phyloP scores from a whole-genome alignment of 73 alveolate genomes.

The Tetrahymena malaccensis region DNA sequence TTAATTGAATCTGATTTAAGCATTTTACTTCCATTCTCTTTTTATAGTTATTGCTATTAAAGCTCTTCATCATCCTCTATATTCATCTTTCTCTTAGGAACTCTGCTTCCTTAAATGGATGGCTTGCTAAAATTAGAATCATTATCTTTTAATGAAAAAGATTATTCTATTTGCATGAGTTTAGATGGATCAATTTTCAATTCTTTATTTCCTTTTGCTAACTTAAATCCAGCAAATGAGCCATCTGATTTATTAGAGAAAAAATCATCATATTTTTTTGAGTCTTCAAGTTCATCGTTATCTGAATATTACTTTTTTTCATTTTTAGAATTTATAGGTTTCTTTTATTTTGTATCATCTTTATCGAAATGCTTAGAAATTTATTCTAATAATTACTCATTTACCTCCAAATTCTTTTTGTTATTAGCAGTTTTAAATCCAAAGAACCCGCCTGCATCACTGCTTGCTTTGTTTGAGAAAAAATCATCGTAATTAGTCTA shows the following conservation, averaged over 20 bases:
- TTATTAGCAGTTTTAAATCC: not conserved
- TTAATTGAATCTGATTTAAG: not conserved
- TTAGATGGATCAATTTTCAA: not conserved
- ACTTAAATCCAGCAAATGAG: not conserved
- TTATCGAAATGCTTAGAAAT: not conserved
- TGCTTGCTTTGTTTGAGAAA: not conserved
- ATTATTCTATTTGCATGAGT: not conserved
- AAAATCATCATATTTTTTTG: not conserved
- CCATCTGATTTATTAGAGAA: not conserved
- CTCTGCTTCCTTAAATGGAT: not conserved
- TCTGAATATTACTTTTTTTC: not conserved
- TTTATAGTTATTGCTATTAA: not conserved
- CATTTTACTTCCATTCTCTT: not conserved
- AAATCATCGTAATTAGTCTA: not conserved
- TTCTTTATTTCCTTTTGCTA: not conserved
- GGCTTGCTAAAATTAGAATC: not conserved
- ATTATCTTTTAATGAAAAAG: not conserved
- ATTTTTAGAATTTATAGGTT: not conserved
- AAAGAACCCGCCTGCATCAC: not conserved
- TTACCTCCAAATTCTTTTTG: not conserved
- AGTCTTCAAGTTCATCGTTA: not conserved
- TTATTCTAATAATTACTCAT: not conserved
- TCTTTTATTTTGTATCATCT: not conserved
- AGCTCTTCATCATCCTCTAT: not conserved
- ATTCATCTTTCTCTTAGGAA: not conserved